Percentiles rank a stretch among this genome's conserved stretches.
Conservation (phyloP, 306 rosid species). For the Lathyrus oleraceus region DNA sequence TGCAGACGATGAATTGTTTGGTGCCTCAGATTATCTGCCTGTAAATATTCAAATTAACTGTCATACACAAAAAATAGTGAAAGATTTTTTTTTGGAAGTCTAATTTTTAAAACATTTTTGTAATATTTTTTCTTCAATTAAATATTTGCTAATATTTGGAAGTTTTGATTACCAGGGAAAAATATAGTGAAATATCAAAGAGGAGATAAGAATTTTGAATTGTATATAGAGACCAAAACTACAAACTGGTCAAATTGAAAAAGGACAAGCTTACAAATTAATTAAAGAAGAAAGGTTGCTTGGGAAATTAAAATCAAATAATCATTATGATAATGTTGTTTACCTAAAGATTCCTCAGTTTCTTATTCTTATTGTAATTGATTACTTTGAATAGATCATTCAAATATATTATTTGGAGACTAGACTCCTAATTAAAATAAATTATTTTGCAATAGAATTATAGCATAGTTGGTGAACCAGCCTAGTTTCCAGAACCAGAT, state of each 20-base stretch:
- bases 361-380: constrained; percentile 21
- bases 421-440: constrained; percentile 29
- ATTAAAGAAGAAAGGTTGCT: constrained; percentile 18
- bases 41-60: constrained; percentile 29
- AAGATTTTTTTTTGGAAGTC: too few relatives aligned
- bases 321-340: constrained; percentile 29
- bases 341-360: constrained; percentile 36
- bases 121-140: too few relatives aligned
- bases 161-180: too few relatives aligned
- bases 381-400: constrained; percentile 21
- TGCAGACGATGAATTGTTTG: constrained; percentile 72
- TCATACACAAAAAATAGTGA: too few relatives aligned
- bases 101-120: too few relatives aligned
- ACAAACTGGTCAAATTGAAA: constrained; percentile 30
- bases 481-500: constrained; percentile 17
- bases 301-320: constrained; percentile 23
- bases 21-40: constrained; percentile 90
- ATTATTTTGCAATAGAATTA: constrained; percentile 19
- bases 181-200: neutral
- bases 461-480: constrained; percentile 44
- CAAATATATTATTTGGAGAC: constrained; percentile 31
- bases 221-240: neutral
- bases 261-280: constrained; percentile 13
- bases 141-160: too few relatives aligned
- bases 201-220: neutral